Evolutionary conservation across 2,329 filamentous ascomycete species (phyloP).

Genomic region (Aspergillus phoenicis): DNA sequence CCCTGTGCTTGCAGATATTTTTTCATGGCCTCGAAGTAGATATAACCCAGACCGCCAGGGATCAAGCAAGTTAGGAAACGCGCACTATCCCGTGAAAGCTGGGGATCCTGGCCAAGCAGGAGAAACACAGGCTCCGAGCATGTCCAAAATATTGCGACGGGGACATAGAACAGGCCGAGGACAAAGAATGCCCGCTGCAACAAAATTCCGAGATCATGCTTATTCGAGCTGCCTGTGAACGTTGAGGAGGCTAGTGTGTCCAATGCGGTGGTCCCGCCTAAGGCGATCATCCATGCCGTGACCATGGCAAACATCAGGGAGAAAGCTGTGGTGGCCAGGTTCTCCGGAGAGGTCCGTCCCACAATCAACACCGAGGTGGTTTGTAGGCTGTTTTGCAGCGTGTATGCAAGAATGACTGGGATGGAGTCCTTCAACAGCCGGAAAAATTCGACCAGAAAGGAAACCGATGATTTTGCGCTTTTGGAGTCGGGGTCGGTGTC

Average conservation of each 20-base stretch:
- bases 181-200: slow-evolving; percentile 76
- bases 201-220: slow-evolving; percentile 75
- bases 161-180: slow-evolving; percentile 70
- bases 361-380: slow-evolving; percentile 80
- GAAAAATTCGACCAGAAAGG: slow-evolving; percentile 60
- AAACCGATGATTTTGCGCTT: background rate
- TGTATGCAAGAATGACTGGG: slow-evolving; percentile 82
- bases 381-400: slow-evolving; percentile 81
- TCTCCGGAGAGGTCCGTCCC: slow-evolving; percentile 75
- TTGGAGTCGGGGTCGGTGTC: slow-evolving; percentile 9
- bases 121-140: slow-evolving; percentile 74
- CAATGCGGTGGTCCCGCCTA: slow-evolving; percentile 82
- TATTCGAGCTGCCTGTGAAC: slow-evolving; percentile 79
- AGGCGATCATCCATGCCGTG: slow-evolving; percentile 81
- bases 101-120: slow-evolving; percentile 74
- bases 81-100: slow-evolving; percentile 72
- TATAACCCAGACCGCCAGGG: slow-evolving; percentile 80
- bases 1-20: slow-evolving; percentile 62
- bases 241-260: slow-evolving; percentile 82
- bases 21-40: slow-evolving; percentile 81
- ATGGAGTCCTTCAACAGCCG: slow-evolving; percentile 69
- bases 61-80: slow-evolving; percentile 73
- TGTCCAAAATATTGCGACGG: slow-evolving; percentile 73
- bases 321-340: slow-evolving; percentile 79
- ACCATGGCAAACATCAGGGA: slow-evolving; percentile 94